phyloP scores from a whole-genome alignment of 768 basidiomycete species.

The Boletus tylopilopsis region DNA sequence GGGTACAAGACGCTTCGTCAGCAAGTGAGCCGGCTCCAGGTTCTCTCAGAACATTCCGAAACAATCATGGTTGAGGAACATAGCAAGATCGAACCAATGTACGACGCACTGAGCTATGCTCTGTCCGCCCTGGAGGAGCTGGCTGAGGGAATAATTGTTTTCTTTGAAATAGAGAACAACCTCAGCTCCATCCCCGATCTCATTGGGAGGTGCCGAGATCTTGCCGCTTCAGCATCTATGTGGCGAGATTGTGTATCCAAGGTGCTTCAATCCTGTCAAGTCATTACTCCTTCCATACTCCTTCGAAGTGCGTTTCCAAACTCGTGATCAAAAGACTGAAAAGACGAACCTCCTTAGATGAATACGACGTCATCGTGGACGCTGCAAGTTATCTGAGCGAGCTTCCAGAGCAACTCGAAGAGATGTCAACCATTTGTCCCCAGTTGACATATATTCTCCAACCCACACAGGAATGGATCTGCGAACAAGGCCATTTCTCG shows the following conservation, averaged over 20 bases:
- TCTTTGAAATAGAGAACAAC: slow-evolving; percentile 31
- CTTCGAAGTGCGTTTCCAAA: slow-evolving; percentile 32
- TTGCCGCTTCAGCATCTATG: slow-evolving; percentile 22
- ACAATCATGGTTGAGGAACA: slow-evolving; percentile 17
- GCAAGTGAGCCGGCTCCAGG: slow-evolving; percentile 17
- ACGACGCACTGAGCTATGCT: slow-evolving; percentile 13
- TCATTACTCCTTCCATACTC: slow-evolving; percentile 30
- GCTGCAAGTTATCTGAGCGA: slow-evolving; percentile 23
- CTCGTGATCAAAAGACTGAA: neutral
- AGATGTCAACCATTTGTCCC: slow-evolving; percentile 29
- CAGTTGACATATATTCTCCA: slow-evolving; percentile 26
- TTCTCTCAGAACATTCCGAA: slow-evolving; percentile 18
- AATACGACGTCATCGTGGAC: slow-evolving; percentile 29
- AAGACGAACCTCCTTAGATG: slow-evolving; percentile 28
- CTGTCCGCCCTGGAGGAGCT: slow-evolving; percentile 37
- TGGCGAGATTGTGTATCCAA: slow-evolving; percentile 28
- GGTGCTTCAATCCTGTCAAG: slow-evolving; percentile 19
- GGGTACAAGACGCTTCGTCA: slow-evolving; percentile 11
- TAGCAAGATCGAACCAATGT: slow-evolving; percentile 17
- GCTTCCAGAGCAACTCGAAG: slow-evolving; percentile 24
- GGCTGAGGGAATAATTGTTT: slow-evolving; percentile 30
- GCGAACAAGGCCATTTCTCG: slow-evolving; percentile 25
- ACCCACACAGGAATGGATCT: slow-evolving; percentile 29
- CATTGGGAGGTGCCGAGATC: slow-evolving; percentile 24
- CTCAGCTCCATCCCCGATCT: slow-evolving; percentile 19